phyloP scores from a whole-genome alignment of 805 yeast genomes.

The Cyberlindnera galapagoensis region DNA sequence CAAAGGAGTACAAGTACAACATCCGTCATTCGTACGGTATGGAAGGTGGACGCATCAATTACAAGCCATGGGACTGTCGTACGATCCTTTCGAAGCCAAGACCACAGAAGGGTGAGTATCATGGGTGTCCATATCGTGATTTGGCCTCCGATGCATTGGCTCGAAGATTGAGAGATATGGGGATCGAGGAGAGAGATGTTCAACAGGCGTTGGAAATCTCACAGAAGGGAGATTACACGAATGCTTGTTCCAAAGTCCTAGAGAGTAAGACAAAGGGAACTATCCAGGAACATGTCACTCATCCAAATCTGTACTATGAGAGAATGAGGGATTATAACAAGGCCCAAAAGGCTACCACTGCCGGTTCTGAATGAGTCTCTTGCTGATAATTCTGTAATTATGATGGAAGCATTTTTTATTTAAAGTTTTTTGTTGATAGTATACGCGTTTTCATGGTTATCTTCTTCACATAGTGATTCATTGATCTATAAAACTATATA shows the following conservation, averaged over 20 bases:
- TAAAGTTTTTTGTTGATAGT: no score
- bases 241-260: constrained; percentile 86
- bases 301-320: constrained; percentile 86
- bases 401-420: background rate
- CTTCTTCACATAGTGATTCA: no score
- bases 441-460: no score
- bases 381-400: no score
- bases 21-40: constrained; percentile 86
- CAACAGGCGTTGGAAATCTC: constrained; percentile 62
- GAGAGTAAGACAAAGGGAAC: constrained; percentile 58
- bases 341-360: constrained; percentile 7
- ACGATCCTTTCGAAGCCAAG: constrained; percentile 67
- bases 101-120: constrained; percentile 62
- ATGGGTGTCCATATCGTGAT: constrained; percentile 93
- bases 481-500: constrained; percentile 6
- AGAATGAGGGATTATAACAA: constrained; percentile 46
- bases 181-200: constrained; percentile 53
- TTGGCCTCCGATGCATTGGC: constrained; percentile 58
- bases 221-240: constrained; percentile 63
- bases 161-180: constrained; percentile 52
- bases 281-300: constrained; percentile 41
- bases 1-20: constrained; percentile 84
- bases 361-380: no score
- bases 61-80: constrained; percentile 80
- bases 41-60: constrained; percentile 84